A percentile compares a stretch with the other conserved stretches of the same genome.
Evolutionary conservation across 139 green algal species (phyloP).

Genomic region (Chlorella vulgaris): DNA sequence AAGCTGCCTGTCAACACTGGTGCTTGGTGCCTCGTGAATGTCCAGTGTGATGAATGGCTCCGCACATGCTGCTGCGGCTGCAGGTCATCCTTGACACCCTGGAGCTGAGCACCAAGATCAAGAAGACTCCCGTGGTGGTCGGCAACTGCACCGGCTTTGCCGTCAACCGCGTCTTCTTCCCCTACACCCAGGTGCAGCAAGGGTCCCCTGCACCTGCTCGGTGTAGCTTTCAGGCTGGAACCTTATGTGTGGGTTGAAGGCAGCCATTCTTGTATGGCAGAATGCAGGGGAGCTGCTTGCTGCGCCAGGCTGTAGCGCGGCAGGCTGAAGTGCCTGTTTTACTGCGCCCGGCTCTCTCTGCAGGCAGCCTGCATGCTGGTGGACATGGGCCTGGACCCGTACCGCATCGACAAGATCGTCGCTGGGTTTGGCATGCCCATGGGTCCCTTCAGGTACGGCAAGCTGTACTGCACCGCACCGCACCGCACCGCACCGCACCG

Average conservation of each 20-base stretch:
- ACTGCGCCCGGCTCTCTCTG: too few species aligned
- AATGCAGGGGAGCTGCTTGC: too few species aligned
- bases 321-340: too few species aligned
- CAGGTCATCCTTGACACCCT: slow-evolving; percentile 94
- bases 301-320: too few species aligned
- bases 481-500: too few species aligned
- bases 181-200: slow-evolving; percentile 80
- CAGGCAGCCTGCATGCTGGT: slow-evolving; percentile 87
- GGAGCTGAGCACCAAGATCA: slow-evolving; percentile 82
- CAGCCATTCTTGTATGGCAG: too few species aligned
- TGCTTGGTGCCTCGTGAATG: background rate
- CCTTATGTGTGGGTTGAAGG: too few species aligned
- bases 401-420: slow-evolving; percentile 88
- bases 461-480: background rate
- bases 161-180: slow-evolving; percentile 99
- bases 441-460: slow-evolving; percentile 87
- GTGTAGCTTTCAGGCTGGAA: background rate
- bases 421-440: slow-evolving; percentile 98
- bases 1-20: background rate
- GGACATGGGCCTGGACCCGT: slow-evolving; percentile 90
- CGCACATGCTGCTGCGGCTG: too few species aligned
- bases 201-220: background rate
- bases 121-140: slow-evolving; percentile 98
- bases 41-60: too few species aligned
- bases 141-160: slow-evolving; percentile 99